These are phyloP conservation scores for Candida ipomoeae DNA, from an alignment of 805 yeast species.

Conservation along the genomic window DNA sequence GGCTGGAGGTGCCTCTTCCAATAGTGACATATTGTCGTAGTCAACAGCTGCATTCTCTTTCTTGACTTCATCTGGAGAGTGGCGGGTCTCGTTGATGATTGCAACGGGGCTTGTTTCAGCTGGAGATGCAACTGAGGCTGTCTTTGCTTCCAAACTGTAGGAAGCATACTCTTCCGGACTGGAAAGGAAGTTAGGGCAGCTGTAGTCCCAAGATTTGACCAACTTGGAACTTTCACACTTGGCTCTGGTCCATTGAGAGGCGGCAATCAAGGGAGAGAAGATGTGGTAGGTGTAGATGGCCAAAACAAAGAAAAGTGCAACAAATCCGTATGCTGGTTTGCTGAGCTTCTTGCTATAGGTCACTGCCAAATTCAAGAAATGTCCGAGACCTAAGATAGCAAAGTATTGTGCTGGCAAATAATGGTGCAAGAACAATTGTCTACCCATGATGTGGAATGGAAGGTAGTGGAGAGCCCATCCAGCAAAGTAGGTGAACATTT, in stretches of 20 bases:
- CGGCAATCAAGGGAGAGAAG: slow-evolving; percentile 76
- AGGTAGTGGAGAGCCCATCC: slow-evolving; percentile 73
- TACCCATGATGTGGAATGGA: slow-evolving; percentile 83
- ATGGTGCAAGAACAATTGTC: slow-evolving; percentile 92
- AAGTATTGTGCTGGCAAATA: slow-evolving; percentile 91
- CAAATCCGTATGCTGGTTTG: slow-evolving; percentile 39
- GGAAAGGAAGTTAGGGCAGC: slow-evolving; percentile 57
- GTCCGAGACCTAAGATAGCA: slow-evolving; percentile 74
- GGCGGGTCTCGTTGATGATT: slow-evolving; percentile 11
- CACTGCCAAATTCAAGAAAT: slow-evolving; percentile 51
- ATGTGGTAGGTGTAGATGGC: slow-evolving; percentile 53
- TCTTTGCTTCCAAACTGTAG: slow-evolving; percentile 5
- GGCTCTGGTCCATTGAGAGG: slow-evolving; percentile 69
- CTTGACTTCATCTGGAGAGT: slow-evolving; percentile 8
- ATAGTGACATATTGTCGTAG: background rate
- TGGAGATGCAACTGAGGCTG: slow-evolving; percentile 3
- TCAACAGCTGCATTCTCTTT: slow-evolving; percentile 1
- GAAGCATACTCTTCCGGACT: slow-evolving; percentile 22
- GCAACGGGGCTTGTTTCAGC: slow-evolving; percentile 6
- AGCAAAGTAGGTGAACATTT: slow-evolving; percentile 53
- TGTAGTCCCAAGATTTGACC: slow-evolving; percentile 79
- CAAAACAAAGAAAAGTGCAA: slow-evolving; percentile 46
- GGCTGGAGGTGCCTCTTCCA: slow-evolving; percentile 15
- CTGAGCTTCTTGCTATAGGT: slow-evolving; percentile 38
- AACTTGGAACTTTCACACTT: slow-evolving; percentile 61